Evolutionary conservation across 2,329 filamentous ascomycete genomes (phyloP).

Genomic region (Dactylellina parvicollis): DNA sequence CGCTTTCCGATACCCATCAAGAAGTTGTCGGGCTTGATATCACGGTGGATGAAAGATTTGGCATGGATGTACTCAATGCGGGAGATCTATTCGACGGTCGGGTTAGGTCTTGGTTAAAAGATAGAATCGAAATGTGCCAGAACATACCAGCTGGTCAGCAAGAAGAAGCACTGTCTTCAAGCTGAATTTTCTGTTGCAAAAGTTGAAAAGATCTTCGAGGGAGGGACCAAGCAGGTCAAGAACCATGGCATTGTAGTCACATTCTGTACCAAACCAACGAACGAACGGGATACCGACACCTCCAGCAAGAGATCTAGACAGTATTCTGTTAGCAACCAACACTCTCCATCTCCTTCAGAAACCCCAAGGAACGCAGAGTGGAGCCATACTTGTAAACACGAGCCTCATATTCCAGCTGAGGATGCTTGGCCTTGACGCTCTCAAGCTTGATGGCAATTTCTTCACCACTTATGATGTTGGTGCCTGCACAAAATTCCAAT

Average conservation of each 20-base stretch:
- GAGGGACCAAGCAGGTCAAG: conserved; percentile 94
- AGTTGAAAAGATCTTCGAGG: conserved; percentile 99
- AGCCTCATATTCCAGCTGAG: conserved; percentile 97
- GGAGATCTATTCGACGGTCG: conserved; percentile 70
- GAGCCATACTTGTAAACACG: conserved; percentile 80
- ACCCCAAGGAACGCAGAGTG: too few species aligned
- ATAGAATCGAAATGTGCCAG: not conserved
- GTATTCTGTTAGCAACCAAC: conserved; percentile 4
- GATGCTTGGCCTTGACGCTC: conserved; percentile 99
- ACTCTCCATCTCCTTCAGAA: too few species aligned
- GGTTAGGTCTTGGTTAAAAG: conserved; percentile 1
- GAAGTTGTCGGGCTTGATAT: conserved; percentile 99
- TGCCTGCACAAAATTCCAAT: conserved; percentile 68
- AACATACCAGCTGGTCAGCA: conserved; percentile 77
- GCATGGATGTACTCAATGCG: conserved; percentile 98
- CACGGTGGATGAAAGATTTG: conserved; percentile 99
- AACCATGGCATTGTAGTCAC: conserved; percentile 99
- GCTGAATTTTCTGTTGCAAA: conserved; percentile 99
- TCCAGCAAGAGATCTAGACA: conserved; percentile 81
- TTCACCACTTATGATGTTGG: conserved; percentile 99
- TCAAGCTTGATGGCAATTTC: conserved; percentile 99
- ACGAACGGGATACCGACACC: conserved; percentile 98
- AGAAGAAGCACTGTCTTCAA: conserved; percentile 96
- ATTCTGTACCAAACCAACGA: conserved; percentile 99
- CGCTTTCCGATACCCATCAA: conserved; percentile 83